Evolutionary conservation across 2,329 filamentous ascomycete genomes (phyloP).

Genomic region (Tympanopsis confertula): DNA sequence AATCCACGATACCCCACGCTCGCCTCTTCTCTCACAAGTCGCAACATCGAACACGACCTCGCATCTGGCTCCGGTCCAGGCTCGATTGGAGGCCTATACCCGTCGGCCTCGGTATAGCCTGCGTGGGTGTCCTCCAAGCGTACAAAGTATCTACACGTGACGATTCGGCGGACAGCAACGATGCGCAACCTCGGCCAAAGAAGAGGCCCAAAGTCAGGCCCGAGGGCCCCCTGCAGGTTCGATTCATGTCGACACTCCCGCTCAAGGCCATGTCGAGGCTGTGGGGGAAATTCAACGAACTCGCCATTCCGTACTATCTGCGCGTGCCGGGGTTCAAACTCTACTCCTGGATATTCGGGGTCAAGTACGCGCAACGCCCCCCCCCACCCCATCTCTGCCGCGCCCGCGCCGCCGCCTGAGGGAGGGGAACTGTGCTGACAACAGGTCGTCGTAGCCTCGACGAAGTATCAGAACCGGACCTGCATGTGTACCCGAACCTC

Average conservation of each 20-base stretch:
- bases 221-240: constrained; percentile 52
- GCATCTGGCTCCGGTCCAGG: not conserved
- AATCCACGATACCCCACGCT: too few species aligned
- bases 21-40: not conserved
- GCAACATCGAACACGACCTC: not conserved
- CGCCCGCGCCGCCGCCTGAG: not conserved
- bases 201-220: not conserved
- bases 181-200: not conserved
- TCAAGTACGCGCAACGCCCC: constrained; percentile 38
- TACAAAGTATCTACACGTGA: not conserved
- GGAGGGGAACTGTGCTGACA: constrained; percentile 1
- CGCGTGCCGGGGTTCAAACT: constrained; percentile 83
- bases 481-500: constrained; percentile 83
- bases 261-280: constrained; percentile 80
- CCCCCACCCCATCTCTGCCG: not conserved
- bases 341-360: constrained; percentile 84
- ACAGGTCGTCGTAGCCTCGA: constrained; percentile 46
- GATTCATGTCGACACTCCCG: constrained; percentile 85
- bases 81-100: not conserved
- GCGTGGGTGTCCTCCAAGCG: not conserved
- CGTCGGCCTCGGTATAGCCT: not conserved
- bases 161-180: not conserved
- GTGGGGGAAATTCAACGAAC: constrained; percentile 86
- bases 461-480: constrained; percentile 78
- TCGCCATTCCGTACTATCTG: constrained; percentile 77